These are phyloP conservation scores for Oxyria digyna DNA, from an alignment of 148 eudicot genomes.

Conservation along the genomic window DNA sequence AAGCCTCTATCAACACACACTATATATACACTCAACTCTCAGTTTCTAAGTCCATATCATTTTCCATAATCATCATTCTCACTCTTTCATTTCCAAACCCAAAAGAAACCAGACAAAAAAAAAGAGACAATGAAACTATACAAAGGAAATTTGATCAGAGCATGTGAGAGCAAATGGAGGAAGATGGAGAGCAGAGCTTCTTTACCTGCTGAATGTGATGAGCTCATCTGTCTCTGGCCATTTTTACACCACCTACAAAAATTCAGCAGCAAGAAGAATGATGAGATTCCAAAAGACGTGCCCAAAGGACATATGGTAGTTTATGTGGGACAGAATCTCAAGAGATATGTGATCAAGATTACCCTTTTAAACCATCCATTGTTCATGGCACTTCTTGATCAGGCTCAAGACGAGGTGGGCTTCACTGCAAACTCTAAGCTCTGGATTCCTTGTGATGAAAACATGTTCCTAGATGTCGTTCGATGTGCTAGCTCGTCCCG, in stretches of 20 bases:
- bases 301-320: constrained; percentile 91
- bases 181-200: constrained; percentile 21
- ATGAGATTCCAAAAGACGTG: constrained; percentile 61
- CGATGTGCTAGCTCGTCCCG: constrained; percentile 38
- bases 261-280: background rate
- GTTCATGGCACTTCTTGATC: constrained; percentile 66
- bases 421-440: constrained; percentile 51
- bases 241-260: background rate
- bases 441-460: constrained; percentile 72
- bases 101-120: background rate
- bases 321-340: constrained; percentile 56
- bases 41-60: background rate
- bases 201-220: background rate
- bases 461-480: constrained; percentile 51
- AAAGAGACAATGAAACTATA: background rate
- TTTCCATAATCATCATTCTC: background rate
- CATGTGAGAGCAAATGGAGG: constrained; percentile 32
- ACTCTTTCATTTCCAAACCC: background rate
- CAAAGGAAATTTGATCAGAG: constrained; percentile 13
- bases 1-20: background rate
- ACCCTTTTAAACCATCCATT: constrained; percentile 56
- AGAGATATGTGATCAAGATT: constrained; percentile 65
- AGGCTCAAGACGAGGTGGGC: constrained; percentile 57
- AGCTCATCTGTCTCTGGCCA: background rate
- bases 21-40: constrained; percentile 1